These are phyloP conservation scores for Forsythia suspensa DNA, from an alignment of 257 asterid genomes.

Conservation along the genomic window DNA sequence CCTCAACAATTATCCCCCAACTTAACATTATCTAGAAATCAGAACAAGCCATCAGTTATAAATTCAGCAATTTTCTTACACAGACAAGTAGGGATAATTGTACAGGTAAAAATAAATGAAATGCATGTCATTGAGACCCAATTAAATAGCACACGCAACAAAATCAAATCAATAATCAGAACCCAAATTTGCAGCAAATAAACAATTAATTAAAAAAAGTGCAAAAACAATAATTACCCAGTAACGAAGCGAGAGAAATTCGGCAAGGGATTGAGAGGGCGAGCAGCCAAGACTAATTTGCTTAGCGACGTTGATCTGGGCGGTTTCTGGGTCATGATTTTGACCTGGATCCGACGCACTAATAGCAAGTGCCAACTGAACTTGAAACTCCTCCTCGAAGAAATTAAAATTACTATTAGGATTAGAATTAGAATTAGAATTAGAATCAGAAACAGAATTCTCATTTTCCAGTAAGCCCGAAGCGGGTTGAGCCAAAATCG, in stretches of 20 bases:
- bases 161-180: not conserved
- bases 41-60: not conserved
- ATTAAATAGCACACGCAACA: not conserved
- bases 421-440: not conserved
- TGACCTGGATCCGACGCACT: slow-evolving; percentile 85
- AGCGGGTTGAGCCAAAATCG: slow-evolving; percentile 32
- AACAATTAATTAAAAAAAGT: not conserved
- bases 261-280: slow-evolving; percentile 65
- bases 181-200: not conserved
- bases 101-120: not conserved
- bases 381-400: slow-evolving; percentile 97
- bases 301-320: slow-evolving; percentile 88
- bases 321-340: slow-evolving; percentile 69
- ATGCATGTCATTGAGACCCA: not conserved
- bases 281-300: slow-evolving; percentile 90
- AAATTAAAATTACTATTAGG: slow-evolving; percentile 47
- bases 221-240: slow-evolving; percentile 51
- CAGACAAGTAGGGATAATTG: not conserved
- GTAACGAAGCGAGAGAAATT: slow-evolving; percentile 74
- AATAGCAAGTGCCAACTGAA: slow-evolving; percentile 95
- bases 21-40: not conserved
- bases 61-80: not conserved
- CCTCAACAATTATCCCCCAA: not conserved
- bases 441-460: not conserved
- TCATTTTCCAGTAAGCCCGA: slow-evolving; percentile 27